Evolutionary conservation across 495 filamentous ascomycete genomes (phyloP).

Genomic region (Penicillium lagena): DNA sequence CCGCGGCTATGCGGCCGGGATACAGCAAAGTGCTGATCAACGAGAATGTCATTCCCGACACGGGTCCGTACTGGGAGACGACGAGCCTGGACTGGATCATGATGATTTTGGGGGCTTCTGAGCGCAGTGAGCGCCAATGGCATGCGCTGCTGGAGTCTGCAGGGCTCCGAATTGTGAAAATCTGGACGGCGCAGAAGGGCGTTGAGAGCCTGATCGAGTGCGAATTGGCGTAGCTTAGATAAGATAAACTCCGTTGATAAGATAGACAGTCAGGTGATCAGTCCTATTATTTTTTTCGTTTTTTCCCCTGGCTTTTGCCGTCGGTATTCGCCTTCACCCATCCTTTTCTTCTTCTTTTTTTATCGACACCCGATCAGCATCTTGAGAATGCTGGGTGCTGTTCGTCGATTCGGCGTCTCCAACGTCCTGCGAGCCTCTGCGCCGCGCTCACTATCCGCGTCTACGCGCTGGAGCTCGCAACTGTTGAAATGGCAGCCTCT

Average conservation of each 20-base stretch:
- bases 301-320: no score
- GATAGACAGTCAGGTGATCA: no score
- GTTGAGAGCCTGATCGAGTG: slow-evolving; percentile 27
- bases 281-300: no score
- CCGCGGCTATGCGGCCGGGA: slow-evolving; percentile 26
- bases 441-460: slow-evolving; percentile 16
- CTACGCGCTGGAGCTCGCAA: slow-evolving; percentile 21
- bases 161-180: slow-evolving; percentile 21
- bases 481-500: slow-evolving; percentile 24
- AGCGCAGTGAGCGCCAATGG: slow-evolving; percentile 21
- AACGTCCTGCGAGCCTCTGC: slow-evolving; percentile 31
- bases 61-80: slow-evolving; percentile 14
- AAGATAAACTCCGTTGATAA: no score
- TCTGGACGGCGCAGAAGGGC: slow-evolving; percentile 17
- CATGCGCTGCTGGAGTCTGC: slow-evolving; percentile 9
- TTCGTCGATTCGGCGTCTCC: slow-evolving; percentile 34
- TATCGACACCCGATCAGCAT: no score
- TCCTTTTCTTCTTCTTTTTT: no score
- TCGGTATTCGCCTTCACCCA: no score
- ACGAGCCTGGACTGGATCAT: slow-evolving; percentile 21
- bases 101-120: slow-evolving; percentile 8
- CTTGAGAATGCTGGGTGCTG: slow-evolving; percentile 29
- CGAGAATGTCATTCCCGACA: slow-evolving; percentile 22
- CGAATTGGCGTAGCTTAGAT: slow-evolving; percentile 10
- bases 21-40: slow-evolving; percentile 33